phyloP scores from a whole-genome alignment of 2,329 filamentous ascomycete species.

The Ophiostoma sp. region DNA sequence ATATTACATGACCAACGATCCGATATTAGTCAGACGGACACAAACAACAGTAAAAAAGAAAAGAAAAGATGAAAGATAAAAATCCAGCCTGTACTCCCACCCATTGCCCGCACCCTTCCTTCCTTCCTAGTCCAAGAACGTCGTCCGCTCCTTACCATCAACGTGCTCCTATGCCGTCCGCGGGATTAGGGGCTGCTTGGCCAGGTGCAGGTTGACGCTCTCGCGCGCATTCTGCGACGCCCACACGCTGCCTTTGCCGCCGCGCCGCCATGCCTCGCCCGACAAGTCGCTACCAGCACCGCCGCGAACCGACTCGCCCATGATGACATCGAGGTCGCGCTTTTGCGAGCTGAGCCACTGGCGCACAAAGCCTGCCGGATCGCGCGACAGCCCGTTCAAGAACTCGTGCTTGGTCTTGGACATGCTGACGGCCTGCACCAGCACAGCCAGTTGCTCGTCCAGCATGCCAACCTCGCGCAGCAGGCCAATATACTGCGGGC shows the following conservation, averaged over 20 bases:
- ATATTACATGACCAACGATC: not conserved
- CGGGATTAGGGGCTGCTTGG: conserved; percentile 47
- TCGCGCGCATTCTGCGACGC: conserved; percentile 59
- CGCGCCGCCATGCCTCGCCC: conserved; percentile 69
- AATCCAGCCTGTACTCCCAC: conserved; percentile 5
- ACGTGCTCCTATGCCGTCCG: conserved; percentile 18
- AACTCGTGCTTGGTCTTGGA: conserved; percentile 91
- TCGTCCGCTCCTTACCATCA: not conserved
- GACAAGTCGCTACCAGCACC: conserved; percentile 41
- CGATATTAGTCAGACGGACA: not conserved
- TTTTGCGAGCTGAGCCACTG: conserved; percentile 92
- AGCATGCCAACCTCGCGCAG: conserved; percentile 74
- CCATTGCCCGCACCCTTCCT: not conserved
- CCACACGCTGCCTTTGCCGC: conserved; percentile 58
- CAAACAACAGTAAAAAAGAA: not conserved
- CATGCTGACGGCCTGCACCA: conserved; percentile 79
- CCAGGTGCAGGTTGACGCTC: conserved; percentile 62
- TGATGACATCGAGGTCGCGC: conserved; percentile 82
- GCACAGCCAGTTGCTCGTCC: conserved; percentile 81
- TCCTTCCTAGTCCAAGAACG: not conserved
- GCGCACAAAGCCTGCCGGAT: conserved; percentile 80
- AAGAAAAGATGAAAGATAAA: not conserved
- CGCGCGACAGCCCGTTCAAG: conserved; percentile 72
- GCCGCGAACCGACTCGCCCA: conserved; percentile 74
- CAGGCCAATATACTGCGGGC: conserved; percentile 67